Conservation (phyloP, 306 rosid species). For the Cicer judaicum region DNA sequence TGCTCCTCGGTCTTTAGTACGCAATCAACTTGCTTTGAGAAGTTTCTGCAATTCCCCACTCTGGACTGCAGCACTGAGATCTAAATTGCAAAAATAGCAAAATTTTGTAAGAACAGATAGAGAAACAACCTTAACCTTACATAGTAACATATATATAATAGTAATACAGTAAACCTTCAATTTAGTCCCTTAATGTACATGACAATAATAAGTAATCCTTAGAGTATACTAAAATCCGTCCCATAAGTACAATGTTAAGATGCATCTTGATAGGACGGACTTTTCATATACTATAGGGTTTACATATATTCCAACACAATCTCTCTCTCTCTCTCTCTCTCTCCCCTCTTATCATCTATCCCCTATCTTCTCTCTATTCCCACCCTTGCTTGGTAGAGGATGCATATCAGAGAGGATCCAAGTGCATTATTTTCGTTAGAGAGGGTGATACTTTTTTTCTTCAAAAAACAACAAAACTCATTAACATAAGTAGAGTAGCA, state of each 20-base stretch:
- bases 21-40: slow-evolving; percentile 63
- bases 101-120: background rate
- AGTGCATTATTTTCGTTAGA: background rate
- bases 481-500: no score
- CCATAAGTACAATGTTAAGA: background rate
- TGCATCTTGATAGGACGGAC: background rate
- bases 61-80: slow-evolving; percentile 69
- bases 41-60: slow-evolving; percentile 85
- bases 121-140: background rate
- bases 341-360: background rate
- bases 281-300: background rate
- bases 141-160: slow-evolving; percentile 1
- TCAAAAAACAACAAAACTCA: no score
- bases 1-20: slow-evolving; percentile 21
- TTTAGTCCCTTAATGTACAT: background rate
- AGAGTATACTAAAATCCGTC: background rate
- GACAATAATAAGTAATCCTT: background rate
- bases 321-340: background rate
- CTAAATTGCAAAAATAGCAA: slow-evolving; percentile 47
- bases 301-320: background rate
- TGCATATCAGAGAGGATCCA: background rate
- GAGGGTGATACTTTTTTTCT: no score
- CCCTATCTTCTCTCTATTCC: background rate
- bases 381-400: background rate
- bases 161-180: background rate